These are phyloP conservation scores for Dictyostelium purpureum DNA, from an alignment of 78 protist genomes.

Conservation along the genomic window DNA sequence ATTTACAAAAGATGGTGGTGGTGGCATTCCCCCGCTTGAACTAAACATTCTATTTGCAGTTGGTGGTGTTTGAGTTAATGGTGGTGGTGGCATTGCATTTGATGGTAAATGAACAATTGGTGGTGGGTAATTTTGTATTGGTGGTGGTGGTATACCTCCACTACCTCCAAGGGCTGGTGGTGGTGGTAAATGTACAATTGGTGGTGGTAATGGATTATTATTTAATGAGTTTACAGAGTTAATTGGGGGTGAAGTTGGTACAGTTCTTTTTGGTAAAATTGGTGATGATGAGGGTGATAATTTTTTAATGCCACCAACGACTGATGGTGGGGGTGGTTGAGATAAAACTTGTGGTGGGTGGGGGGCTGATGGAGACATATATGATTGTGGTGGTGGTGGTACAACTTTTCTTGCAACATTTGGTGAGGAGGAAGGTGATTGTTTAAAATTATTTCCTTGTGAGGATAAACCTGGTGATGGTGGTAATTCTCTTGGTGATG, in stretches of 20 bases:
- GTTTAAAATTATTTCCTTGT: neutral
- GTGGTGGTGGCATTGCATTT: constrained; percentile 7
- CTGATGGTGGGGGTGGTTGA: neutral
- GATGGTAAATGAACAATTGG: neutral
- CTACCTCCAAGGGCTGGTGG: too few species aligned
- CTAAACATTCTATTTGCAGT: neutral
- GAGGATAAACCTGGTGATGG: neutral
- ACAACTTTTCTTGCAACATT: neutral
- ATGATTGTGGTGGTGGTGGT: constrained; percentile 15
- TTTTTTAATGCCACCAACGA: neutral
- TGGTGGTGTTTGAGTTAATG: neutral
- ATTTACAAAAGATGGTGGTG: neutral
- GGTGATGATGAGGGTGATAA: constrained; percentile 3
- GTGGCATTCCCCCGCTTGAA: constrained; percentile 22
- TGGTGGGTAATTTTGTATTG: neutral
- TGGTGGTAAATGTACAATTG: neutral
- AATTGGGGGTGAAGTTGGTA: neutral
- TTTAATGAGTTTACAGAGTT: neutral
- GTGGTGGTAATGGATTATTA: neutral
- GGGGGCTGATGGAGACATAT: neutral
- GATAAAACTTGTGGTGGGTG: neutral
- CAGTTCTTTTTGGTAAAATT: neutral
- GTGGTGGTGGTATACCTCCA: too few species aligned
- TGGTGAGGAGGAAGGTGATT: constrained; percentile 19
- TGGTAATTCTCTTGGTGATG: neutral